A percentile compares a stretch with the other conserved stretches of the same genome.
phyloP scores from a whole-genome alignment of 176 grass and related monocot genomes.

The Ananas comosus region DNA sequence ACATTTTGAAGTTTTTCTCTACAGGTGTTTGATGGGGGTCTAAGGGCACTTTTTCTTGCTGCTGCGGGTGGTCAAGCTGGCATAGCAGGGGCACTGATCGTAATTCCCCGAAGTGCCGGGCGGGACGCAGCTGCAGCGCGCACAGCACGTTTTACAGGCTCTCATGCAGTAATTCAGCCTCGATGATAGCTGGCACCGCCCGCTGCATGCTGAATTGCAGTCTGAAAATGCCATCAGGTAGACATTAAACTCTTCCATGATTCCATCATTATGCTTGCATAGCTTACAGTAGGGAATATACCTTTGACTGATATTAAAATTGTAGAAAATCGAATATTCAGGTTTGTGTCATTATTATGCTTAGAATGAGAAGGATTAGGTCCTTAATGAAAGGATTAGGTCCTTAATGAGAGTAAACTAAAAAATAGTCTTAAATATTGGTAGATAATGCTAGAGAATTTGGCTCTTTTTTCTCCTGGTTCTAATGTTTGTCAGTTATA shows the following conservation, averaged over 20 bases:
- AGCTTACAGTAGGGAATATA: neutral
- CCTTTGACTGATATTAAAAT: neutral
- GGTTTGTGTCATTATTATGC: too few species aligned
- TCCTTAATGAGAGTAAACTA: too few species aligned
- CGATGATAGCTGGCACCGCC: neutral
- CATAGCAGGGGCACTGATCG: slow-evolving; percentile 3
- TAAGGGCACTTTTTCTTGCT: neutral
- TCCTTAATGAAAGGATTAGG: too few species aligned
- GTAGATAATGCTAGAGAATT: too few species aligned
- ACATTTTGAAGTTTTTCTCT: neutral
- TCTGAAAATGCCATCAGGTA: neutral
- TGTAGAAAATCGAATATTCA: too few species aligned
- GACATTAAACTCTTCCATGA: neutral
- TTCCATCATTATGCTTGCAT: neutral
- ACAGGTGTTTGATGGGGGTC: neutral
- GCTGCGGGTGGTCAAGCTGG: neutral
- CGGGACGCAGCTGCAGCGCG: neutral
- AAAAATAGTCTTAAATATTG: too few species aligned
- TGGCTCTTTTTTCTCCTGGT: too few species aligned
- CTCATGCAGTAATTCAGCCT: neutral
- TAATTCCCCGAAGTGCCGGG: slow-evolving; percentile 3
- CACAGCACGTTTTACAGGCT: neutral
- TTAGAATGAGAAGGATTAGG: too few species aligned
- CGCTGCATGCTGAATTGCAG: neutral
- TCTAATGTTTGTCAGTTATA: too few species aligned